These are phyloP conservation scores for Prunus padus DNA, from an alignment of 306 rosid species.

Conservation along the genomic window DNA sequence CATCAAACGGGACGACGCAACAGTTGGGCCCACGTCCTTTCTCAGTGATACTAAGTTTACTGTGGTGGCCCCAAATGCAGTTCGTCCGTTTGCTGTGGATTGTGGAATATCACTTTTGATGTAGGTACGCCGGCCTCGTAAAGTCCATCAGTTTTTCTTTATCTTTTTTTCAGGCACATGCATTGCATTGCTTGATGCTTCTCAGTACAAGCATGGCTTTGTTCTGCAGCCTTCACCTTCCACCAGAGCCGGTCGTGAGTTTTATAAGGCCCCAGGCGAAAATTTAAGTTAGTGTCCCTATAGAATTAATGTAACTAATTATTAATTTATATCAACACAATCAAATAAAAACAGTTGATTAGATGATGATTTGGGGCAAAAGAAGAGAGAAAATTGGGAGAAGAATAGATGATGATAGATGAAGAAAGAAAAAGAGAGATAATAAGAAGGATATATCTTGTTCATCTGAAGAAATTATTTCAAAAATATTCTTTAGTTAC, in stretches of 20 bases:
- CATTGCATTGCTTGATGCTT: background rate
- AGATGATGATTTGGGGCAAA: no score
- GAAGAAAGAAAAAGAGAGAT: no score
- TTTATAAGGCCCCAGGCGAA: no score
- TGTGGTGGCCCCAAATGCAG: slow-evolving; percentile 24
- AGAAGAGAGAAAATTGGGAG: no score
- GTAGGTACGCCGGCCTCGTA: background rate
- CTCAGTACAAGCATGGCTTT: background rate
- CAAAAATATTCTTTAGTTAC: no score
- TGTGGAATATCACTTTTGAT: background rate
- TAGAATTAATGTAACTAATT: no score
- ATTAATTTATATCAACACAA: no score
- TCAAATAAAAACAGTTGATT: no score
- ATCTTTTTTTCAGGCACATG: background rate
- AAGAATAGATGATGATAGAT: no score
- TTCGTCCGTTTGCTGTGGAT: slow-evolving; percentile 12
- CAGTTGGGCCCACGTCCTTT: background rate
- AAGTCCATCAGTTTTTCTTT: background rate
- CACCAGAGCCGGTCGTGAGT: background rate
- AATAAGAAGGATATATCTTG: no score
- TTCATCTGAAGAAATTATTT: no score
- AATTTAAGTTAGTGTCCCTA: no score
- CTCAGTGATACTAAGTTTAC: background rate
- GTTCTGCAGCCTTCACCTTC: background rate
- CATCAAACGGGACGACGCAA: background rate